Conservation (phyloP, 441 rosid genomes). For the Isatis lusitanica region DNA sequence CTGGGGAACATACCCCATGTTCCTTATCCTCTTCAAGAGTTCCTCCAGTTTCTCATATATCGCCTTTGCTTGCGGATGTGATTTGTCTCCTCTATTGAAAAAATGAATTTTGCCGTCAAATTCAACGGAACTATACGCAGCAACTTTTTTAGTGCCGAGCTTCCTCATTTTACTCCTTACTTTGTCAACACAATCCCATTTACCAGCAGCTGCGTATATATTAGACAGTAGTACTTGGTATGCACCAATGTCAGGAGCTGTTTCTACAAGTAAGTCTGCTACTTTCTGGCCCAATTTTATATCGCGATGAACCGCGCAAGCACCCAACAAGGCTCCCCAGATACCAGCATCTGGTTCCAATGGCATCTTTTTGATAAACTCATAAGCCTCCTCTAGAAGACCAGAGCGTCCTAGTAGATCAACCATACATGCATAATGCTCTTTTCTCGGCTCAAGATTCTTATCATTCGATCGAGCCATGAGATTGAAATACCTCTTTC, state of each 20-base stretch:
- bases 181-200: slow-evolving; percentile 45
- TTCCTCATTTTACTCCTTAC: slow-evolving; percentile 42
- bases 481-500: slow-evolving; percentile 33
- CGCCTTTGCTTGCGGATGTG: slow-evolving; percentile 38
- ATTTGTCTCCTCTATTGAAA: slow-evolving; percentile 43
- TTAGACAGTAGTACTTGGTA: slow-evolving; percentile 47
- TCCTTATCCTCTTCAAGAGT: slow-evolving; percentile 35
- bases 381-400: slow-evolving; percentile 42
- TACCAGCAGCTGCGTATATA: slow-evolving; percentile 46
- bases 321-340: slow-evolving; percentile 50
- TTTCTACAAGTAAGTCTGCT: slow-evolving; percentile 41
- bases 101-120: slow-evolving; percentile 38
- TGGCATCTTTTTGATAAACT: slow-evolving; percentile 43
- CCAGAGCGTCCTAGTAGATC: slow-evolving; percentile 47
- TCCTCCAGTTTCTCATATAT: slow-evolving; percentile 45
- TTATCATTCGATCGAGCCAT: slow-evolving; percentile 39
- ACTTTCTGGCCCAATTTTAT: slow-evolving; percentile 41
- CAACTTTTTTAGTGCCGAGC: slow-evolving; percentile 40
- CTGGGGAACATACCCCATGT: slow-evolving; percentile 41
- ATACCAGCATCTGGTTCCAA: slow-evolving; percentile 41
- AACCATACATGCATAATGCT: slow-evolving; percentile 50
- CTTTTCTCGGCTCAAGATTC: slow-evolving; percentile 39
- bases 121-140: slow-evolving; percentile 45
- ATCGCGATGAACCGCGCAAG: slow-evolving; percentile 42
- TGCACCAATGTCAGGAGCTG: slow-evolving; percentile 45